Evolutionary conservation across 257 asterid species (phyloP), one percentile per base, ranked within the genome.

Genomic region (Galeopsis tetrahit): DNA sequence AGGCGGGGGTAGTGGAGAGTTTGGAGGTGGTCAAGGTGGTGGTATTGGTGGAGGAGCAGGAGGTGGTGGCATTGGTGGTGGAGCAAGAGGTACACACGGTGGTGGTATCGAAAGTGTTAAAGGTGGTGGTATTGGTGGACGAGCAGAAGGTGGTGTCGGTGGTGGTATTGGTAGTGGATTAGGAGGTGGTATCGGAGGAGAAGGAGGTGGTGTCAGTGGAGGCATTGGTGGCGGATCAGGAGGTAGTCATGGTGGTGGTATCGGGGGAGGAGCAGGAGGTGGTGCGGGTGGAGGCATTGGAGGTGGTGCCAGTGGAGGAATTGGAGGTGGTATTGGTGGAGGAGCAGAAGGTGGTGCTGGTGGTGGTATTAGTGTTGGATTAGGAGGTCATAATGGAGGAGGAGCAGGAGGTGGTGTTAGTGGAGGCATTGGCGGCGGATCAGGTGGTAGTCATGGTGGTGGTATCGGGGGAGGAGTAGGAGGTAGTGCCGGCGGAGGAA

Each of bases 31-130:
- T 0, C 5, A n/a, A 2, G 80, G 76, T 0, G 80, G 80, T n/a
- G 75, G 77, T 1, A 7, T 15, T 1, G 83, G 77, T 0, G 80
- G 67, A n/a, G 80, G 83, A 0, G 14, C 15, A 0, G 79, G 82
- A n/a, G n/a, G n/a, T n/a, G n/a, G n/a, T n/a, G n/a, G n/a, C n/a
- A n/a, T n/a, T 0, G 76, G 73, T 14, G 78, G 75, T 21, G 28
- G 28, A 21, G 28, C 1, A 21, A 1, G 28, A 21, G 28, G 28
- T 21, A 21, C 1, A 0, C 1, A 2, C 0, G 82, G 78, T 3
- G 76, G 57, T 6, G 82, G 76, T 0, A 2, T 17, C 3, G 76
- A 65, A 0, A 64, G 57, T 1, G 82, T 73, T 0, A 55, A 64
- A 0, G 77, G 70, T 0, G n/a, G 2, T 1, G 83, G 77, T 0